These are phyloP conservation scores for Yamadazyma trypodendri DNA, from an alignment of 1,139 yeast genomes.

Conservation along the genomic window DNA sequence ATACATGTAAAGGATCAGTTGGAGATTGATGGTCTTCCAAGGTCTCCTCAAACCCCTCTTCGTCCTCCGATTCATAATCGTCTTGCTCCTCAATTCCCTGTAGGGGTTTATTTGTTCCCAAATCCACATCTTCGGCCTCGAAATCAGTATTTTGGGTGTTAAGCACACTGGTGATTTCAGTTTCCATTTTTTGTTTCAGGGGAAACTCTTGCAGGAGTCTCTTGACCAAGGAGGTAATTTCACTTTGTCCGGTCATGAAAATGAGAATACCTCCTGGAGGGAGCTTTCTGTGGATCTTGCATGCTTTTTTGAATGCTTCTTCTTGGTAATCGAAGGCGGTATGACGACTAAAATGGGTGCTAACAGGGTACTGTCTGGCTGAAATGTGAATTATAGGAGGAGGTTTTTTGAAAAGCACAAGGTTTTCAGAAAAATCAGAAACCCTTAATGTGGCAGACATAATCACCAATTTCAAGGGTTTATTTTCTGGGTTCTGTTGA, in stretches of 20 bases:
- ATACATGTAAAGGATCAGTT: constrained; percentile 80
- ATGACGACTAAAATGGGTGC: constrained; percentile 81
- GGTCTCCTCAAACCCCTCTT: constrained; percentile 89
- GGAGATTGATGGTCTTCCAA: constrained; percentile 74
- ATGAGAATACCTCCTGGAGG: constrained; percentile 95
- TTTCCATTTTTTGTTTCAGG: constrained; percentile 32
- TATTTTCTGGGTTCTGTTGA: constrained; percentile 42
- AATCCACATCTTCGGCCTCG: constrained; percentile 88
- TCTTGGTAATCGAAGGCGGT: constrained; percentile 80
- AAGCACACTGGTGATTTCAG: constrained; percentile 37
- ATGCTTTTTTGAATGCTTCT: constrained; percentile 81
- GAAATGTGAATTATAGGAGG: constrained; percentile 93
- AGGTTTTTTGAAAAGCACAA: constrained; percentile 61
- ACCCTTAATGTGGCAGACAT: constrained; percentile 98
- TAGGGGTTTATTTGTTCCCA: constrained; percentile 52
- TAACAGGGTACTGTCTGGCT: constrained; percentile 93
- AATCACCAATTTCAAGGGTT: constrained; percentile 66
- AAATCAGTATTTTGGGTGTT: constrained; percentile 58
- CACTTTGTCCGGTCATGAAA: constrained; percentile 93
- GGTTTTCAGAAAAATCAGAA: constrained; percentile 85
- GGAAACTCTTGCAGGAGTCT: constrained; percentile 71
- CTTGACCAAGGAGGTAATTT: constrained; percentile 75
- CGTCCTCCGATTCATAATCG: constrained; percentile 49
- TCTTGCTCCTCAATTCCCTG: constrained; percentile 26
- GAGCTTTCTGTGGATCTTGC: constrained; percentile 79